Evolutionary conservation across 768 basidiomycete genomes (phyloP).

Genomic region (Pisolithus microcarpus): DNA sequence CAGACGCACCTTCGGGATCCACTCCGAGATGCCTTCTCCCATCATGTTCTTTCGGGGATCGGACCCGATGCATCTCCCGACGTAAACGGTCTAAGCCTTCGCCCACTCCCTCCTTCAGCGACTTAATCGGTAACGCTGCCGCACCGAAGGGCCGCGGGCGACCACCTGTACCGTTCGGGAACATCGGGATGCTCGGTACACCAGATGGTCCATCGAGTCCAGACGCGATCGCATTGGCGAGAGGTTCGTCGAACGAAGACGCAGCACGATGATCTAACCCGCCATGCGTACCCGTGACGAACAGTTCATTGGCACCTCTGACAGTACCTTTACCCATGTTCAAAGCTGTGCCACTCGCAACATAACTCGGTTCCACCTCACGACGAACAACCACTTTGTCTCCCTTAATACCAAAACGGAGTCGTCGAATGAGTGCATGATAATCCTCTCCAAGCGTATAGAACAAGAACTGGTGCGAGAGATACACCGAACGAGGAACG

Average conservation of each 20-base stretch:
- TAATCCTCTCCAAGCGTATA: slow-evolving; percentile 69
- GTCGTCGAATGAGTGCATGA: slow-evolving; percentile 64
- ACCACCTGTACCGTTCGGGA: slow-evolving; percentile 60
- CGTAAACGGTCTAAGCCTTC: slow-evolving; percentile 55
- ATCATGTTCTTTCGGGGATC: slow-evolving; percentile 35
- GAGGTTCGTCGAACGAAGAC: slow-evolving; percentile 61
- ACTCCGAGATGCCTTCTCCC: slow-evolving; percentile 1
- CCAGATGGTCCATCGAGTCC: slow-evolving; percentile 43
- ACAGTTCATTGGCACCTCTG: background rate
- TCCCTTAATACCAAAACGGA: slow-evolving; percentile 51
- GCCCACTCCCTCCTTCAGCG: slow-evolving; percentile 49
- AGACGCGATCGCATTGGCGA: slow-evolving; percentile 65
- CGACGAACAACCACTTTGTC: slow-evolving; percentile 62
- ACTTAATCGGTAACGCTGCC: slow-evolving; percentile 52
- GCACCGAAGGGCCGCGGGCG: slow-evolving; percentile 30
- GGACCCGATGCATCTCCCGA: slow-evolving; percentile 47
- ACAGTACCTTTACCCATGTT: background rate
- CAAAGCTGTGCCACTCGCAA: slow-evolving; percentile 25
- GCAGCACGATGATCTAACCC: slow-evolving; percentile 33
- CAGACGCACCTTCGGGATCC: slow-evolving; percentile 19
- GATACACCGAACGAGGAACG: slow-evolving; percentile 72
- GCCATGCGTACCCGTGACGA: slow-evolving; percentile 28
- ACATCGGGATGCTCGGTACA: slow-evolving; percentile 60
- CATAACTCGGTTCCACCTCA: slow-evolving; percentile 62
- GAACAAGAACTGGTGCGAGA: slow-evolving; percentile 82